Percentiles rank a stretch among this genome's conserved stretches.
These are phyloP conservation scores for Mucor saturninus DNA, from an alignment of 371 early-diverging fungal genomes.

Conservation along the genomic window DNA sequence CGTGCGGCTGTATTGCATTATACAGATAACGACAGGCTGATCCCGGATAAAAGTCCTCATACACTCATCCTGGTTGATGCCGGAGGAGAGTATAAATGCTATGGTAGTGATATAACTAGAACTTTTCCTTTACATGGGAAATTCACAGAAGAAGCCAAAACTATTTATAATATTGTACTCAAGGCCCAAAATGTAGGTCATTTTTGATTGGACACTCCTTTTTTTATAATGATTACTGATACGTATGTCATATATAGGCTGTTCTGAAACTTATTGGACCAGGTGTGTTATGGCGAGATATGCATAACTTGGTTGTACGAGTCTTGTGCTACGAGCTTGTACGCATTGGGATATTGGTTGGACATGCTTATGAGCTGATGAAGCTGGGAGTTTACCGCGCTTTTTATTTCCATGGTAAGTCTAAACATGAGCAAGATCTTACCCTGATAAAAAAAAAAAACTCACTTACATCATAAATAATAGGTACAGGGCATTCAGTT, in stretches of 20 bases:
- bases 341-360: constrained; percentile 70
- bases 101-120: constrained; percentile 85
- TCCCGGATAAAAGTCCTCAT: constrained; percentile 18
- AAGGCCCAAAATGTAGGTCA: constrained; percentile 65
- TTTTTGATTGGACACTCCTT: too few relatives aligned
- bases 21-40: constrained; percentile 41
- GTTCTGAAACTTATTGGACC: constrained; percentile 66
- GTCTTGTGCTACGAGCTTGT: constrained; percentile 72
- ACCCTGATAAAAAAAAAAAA: background rate
- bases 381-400: constrained; percentile 68
- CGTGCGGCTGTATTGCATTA: constrained; percentile 56
- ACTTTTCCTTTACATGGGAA: constrained; percentile 80
- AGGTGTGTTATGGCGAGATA: constrained; percentile 87
- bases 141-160: constrained; percentile 69
- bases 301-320: constrained; percentile 78
- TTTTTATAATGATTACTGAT: too few relatives aligned
- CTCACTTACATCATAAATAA: too few relatives aligned
- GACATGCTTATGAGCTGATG: constrained; percentile 65
- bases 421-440: background rate
- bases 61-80: constrained; percentile 79
- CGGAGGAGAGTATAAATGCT: constrained; percentile 74
- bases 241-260: constrained; percentile 23
- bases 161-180: constrained; percentile 78
- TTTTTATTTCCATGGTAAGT: constrained; percentile 87
- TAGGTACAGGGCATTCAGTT: constrained; percentile 63